Evolutionary conservation across 192 early-diverging fungal species (phyloP), one percentile per base, ranked within the genome.

Genomic region (Mortierella antarctica): DNA sequence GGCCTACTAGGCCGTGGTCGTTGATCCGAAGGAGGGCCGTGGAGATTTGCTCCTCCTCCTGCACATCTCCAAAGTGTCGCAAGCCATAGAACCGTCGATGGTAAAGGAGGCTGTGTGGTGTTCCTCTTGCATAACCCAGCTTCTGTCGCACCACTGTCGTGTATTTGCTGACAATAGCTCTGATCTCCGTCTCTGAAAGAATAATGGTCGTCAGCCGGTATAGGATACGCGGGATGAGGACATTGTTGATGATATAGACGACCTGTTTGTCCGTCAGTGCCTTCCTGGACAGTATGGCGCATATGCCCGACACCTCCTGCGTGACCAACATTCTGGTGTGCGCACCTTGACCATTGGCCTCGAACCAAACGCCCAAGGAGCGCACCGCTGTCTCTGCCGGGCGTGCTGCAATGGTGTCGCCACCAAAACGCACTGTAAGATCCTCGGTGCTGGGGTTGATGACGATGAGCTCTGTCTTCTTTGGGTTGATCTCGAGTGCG

Each of bases 221-320:
- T 0, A 75, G 45, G 6, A 68, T 50, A 12, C 59, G 52, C n/a
- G 67, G 65, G 12, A 70, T 58, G 3, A 77, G 62, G 0, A 70
- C 74, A 41, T 77, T 77, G 55, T 75, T 75, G 52, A 77, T 42
- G 42, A 76, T 69, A 40, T 57, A 76, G 39, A 76, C 48, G 0
- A 54, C 54, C 48, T 76, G 67, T 39, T 64, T 69, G 53, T 76
- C 74, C 5, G 74, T 74, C 4, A 68, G 13, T 2, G 61, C 59
- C 6, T 57, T 62, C n/a, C 60, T 46, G 6, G 41, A 1, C 12
- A 68, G 57, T 6, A 75, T 51, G 0, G 31, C 5, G 42, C 62
- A 72, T 0, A 74, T 47, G 1, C 40, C 20, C n/a, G 14, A 12
- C 10, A 67, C 51, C 11, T 74, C 73, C 7, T 66, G 4, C 2